phyloP scores from a whole-genome alignment of 129 eudicot species.

The Arctium lappa region DNA sequence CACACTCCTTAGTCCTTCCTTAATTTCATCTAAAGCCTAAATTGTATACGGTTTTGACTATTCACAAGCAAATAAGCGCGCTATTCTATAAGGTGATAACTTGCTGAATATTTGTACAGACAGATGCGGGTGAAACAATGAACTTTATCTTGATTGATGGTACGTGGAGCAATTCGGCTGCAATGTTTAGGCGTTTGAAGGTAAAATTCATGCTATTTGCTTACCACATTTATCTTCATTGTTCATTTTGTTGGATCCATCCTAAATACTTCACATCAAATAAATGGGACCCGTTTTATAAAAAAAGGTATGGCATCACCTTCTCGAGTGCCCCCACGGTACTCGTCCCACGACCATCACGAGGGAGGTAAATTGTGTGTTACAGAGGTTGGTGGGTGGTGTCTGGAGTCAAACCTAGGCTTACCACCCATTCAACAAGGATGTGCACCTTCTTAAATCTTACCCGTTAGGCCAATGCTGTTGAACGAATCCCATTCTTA shows the following conservation, averaged over 20 bases:
- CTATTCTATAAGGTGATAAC: not conserved
- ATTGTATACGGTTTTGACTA: too few relatives aligned
- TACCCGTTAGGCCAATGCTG: too few relatives aligned
- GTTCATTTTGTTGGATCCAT: not conserved
- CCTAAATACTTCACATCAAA: not conserved
- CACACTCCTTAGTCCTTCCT: too few relatives aligned
- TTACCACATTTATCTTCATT: not conserved
- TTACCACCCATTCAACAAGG: too few relatives aligned
- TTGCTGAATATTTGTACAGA: conserved; percentile 40
- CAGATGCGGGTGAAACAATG: conserved; percentile 33
- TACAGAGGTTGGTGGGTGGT: too few relatives aligned
- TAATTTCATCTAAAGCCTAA: too few relatives aligned
- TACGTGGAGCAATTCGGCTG: conserved; percentile 96
- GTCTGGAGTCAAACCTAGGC: too few relatives aligned
- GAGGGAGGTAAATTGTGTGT: too few relatives aligned
- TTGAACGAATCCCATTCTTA: too few relatives aligned
- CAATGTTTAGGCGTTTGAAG: conserved; percentile 95
- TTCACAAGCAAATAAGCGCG: not conserved
- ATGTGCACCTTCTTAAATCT: too few relatives aligned
- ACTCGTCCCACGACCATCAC: not conserved
- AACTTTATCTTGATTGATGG: conserved; percentile 88
- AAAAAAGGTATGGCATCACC: not conserved
- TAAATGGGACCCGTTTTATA: not conserved
- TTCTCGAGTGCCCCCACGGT: not conserved
- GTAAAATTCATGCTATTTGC: conserved; percentile 31